phyloP scores from a whole-genome alignment of 2,329 filamentous ascomycete genomes.

The Pseudohalonectria lignicola region DNA sequence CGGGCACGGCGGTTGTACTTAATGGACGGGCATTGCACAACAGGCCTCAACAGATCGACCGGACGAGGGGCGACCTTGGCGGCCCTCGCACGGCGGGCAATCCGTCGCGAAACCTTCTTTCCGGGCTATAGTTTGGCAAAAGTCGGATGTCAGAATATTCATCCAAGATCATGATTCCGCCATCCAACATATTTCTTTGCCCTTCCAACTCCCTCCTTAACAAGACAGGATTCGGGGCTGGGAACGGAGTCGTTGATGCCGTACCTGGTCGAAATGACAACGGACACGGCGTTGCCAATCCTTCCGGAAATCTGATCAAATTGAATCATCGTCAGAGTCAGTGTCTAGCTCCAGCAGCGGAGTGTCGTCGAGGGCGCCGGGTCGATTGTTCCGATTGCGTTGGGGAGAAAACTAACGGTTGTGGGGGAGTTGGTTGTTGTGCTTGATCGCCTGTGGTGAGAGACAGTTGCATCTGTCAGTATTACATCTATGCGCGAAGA shows the following conservation, averaged over 20 bases:
- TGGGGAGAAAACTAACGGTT: conserved; percentile 58
- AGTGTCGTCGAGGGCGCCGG: conserved; percentile 19
- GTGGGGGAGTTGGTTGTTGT: conserved; percentile 97
- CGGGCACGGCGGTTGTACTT: conserved; percentile 99
- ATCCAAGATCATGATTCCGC: no score
- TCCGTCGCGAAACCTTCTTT: conserved; percentile 86
- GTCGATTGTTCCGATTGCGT: no score
- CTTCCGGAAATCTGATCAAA: conserved; percentile 99
- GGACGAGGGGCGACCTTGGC: conserved; percentile 91
- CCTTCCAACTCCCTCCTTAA: no score
- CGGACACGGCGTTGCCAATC: conserved; percentile 99
- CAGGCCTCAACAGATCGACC: conserved; percentile 89
- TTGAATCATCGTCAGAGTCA: conserved; percentile 27
- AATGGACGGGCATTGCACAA: conserved; percentile 95
- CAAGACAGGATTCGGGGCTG: no score
- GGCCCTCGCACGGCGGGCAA: conserved; percentile 89
- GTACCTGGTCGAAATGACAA: conserved; percentile 99
- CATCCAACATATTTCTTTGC: no score
- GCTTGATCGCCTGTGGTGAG: conserved; percentile 76
- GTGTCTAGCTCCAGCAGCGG: not conserved
- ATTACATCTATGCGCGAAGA: conserved; percentile 12
- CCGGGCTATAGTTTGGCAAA: conserved; percentile 56
- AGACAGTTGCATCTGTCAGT: conserved; percentile 21
- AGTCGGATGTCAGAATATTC: conserved; percentile 22
- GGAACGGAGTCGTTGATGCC: no score